Base-by-base conservation (phyloP, 768 basidiomycete genomes). In the Pholiota conissans region DNA sequence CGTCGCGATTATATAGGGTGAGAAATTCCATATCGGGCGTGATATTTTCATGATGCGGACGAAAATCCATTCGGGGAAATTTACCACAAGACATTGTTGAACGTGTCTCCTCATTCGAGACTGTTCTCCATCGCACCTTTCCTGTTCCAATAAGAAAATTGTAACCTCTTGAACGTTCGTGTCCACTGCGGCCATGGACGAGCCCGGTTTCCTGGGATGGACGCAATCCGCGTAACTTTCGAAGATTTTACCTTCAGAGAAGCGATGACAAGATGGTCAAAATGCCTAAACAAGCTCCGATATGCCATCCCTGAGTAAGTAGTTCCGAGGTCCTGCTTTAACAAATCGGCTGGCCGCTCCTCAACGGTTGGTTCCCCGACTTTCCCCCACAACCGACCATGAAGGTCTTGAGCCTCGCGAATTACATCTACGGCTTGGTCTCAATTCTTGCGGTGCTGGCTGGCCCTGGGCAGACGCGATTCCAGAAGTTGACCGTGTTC, bases 401-500 rank as follows among this genome's bases (percentile, higher is more conserved):
- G 49, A 56, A 54, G 29, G 53, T 40, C 11, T n/a, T 32, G 20
- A 27, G 37, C 37, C 13, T 56, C 32, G 4, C 47, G 20, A 49
- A 27, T 24, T 49, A 37, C 29, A 16, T 22, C 22, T 16, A 34
- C 10, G 26, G 27, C 26, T 10, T 58, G 18, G 26, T 34, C 13
- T 22, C 45, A 20, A 29, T 28, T 27, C 29, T 18, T 16, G 34
- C 46, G n/a, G 51, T 40, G 11, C 46, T 58, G 16, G 51, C 42
- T 10, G 45, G 37, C 24, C 35, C 56, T 24, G n/a, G 24, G 18
- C 49, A 57, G 49, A 34, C 35, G 35, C 34, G 28, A 42, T 48
- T 39, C 50, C 45, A 40, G 11, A 52, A 9, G n/a, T 42, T 71
- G 32, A 59, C 67, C 27, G 75, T 72, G 54, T 84, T 76, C 58